A percentile compares a stretch with the other conserved stretches of the same genome.
Conservation (phyloP, 192 early-diverging fungal genomes). For the Diversispora epigaea region DNA sequence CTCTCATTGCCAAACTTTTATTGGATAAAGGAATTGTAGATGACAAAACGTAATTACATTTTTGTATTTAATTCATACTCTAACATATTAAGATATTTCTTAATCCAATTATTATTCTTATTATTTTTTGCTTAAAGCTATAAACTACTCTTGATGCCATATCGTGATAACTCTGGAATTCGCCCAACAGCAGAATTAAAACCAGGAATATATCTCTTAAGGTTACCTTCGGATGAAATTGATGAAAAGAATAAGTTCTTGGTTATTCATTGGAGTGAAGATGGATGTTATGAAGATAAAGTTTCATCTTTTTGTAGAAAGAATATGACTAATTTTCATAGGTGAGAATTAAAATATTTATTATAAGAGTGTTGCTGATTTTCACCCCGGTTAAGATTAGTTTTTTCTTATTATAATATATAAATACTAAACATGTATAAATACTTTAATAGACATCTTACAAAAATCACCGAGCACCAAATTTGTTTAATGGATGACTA, state of each 20-base stretch:
- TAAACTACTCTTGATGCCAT: background rate
- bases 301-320: slow-evolving; percentile 25
- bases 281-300: slow-evolving; percentile 31
- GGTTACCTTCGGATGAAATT: background rate
- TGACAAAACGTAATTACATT: slow-evolving; percentile 4
- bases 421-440: background rate
- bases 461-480: slow-evolving; percentile 31
- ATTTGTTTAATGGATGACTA: slow-evolving; percentile 26
- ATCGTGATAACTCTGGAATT: background rate
- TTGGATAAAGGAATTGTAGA: background rate
- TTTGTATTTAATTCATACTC: no score
- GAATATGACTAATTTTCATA: slow-evolving; percentile 35
- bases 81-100: no score
- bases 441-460: slow-evolving; percentile 8
- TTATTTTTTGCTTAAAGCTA: background rate
- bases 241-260: background rate
- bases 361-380: background rate
- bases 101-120: background rate
- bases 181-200: background rate
- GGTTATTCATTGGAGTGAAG: slow-evolving; percentile 31
- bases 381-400: background rate
- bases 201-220: background rate
- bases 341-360: background rate
- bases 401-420: no score
- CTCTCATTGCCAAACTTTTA: slow-evolving; percentile 24